Evolutionary conservation across 306 rosid genomes (phyloP), one percentile per base, ranked within the genome.

Genomic region (Canavalia ensiformis): DNA sequence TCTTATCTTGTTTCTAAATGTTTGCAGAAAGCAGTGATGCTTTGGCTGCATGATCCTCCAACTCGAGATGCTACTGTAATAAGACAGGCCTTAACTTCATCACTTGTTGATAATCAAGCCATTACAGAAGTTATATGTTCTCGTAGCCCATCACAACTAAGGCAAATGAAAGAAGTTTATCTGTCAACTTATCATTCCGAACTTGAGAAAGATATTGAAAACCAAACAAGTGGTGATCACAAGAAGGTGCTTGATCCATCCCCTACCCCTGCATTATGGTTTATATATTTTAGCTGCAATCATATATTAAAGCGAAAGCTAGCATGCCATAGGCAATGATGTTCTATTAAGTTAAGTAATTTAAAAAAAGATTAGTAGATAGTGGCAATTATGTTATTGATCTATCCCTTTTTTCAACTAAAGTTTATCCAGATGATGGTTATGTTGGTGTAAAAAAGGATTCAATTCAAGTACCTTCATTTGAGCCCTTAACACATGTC

Each of bases 1-100:
- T 31, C 34, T 13, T 41, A 46, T 51, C 5, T 70, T 50, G 10
- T 4, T 44, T 44, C 3, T 25, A 2, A 74, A 71, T 80, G 29
- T 9, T 80, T 88, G 69, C 87, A 94, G 98, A 90, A 69, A 83
- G 96, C 96, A 42, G 1, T 94, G 25, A 54, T 81, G 11, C 92
- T 90, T 55, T 94, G 98, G 98, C 35, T 94, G 78, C 81, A 83
- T 81, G 97, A 94, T 85, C 96, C 97, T 5, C 62, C 90, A 42
- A 76, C 76, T 0, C 68, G 97, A 1, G 98, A 94, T 76, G 97
- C 97, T 3, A 50, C 50, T 0, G 12, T 87, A 11, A 60, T 74
- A 44, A 81, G 76, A 84, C 74, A 82, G 55, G 97, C 93, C 66
- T 71, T 88, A 74, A 45, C 12, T 31, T 0, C 54, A 35, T 0